Percentiles rank a stretch among this genome's conserved stretches.
Evolutionary conservation across 768 basidiomycete species (phyloP).

Genomic region (Mycena haematopus): DNA sequence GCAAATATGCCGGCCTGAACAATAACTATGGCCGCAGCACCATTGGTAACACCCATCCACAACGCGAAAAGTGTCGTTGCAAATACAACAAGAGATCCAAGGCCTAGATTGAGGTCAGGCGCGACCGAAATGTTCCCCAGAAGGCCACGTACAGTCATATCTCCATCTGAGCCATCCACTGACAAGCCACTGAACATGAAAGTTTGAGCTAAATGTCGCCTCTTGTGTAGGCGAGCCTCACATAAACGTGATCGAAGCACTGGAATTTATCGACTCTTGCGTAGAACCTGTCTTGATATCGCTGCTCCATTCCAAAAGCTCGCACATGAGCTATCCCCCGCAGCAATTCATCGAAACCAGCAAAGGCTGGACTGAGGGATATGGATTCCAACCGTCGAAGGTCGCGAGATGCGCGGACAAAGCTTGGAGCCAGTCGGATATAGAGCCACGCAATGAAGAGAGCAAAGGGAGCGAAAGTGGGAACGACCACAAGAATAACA

Average conservation of each 20-base stretch:
- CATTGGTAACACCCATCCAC: conserved; percentile 59
- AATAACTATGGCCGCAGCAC: conserved; percentile 74
- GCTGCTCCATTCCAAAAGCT: conserved; percentile 73
- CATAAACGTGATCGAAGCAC: conserved; percentile 74
- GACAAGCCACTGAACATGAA: conserved; percentile 60
- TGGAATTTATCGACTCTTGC: conserved; percentile 69
- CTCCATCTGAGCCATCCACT: conserved; percentile 74
- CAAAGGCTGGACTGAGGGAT: conserved; percentile 74
- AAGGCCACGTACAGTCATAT: conserved; percentile 59
- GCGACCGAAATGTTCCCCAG: not conserved
- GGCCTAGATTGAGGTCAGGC: conserved; percentile 42
- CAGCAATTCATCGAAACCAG: conserved; percentile 74
- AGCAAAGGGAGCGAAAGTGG: conserved; percentile 70
- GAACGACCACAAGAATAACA: conserved; percentile 68
- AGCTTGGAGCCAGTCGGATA: conserved; percentile 64
- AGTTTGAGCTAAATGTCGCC: conserved; percentile 18
- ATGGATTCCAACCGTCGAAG: conserved; percentile 70
- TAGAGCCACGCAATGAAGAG: conserved; percentile 74
- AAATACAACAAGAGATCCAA: conserved; percentile 76
- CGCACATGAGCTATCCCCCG: conserved; percentile 71
- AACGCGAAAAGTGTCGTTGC: conserved; percentile 74
- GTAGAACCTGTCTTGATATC: conserved; percentile 72
- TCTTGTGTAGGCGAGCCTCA: conserved; percentile 43
- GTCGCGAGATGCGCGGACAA: conserved; percentile 68
- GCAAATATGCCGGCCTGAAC: conserved; percentile 74